Conservation (phyloP, 805 yeast genomes). For the Saccharomycopsis selenospora region DNA sequence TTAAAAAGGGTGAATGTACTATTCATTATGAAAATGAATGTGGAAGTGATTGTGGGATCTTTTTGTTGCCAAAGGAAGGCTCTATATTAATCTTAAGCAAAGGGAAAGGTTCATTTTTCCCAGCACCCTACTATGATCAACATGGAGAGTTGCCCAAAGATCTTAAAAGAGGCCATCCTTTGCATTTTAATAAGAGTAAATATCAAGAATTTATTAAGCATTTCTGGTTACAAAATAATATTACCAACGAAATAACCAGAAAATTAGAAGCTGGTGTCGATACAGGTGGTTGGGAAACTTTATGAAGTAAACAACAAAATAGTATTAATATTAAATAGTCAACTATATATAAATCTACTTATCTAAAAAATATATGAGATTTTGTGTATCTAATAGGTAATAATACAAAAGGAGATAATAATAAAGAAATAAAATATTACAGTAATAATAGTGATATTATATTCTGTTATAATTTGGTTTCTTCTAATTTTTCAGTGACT, state of each 20-base stretch:
- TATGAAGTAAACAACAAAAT: slow-evolving; percentile 29
- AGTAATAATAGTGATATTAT: neutral
- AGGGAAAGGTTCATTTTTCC: slow-evolving; percentile 76
- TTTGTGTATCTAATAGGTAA: too few relatives aligned
- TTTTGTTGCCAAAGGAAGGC: slow-evolving; percentile 63
- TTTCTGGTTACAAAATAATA: slow-evolving; percentile 73
- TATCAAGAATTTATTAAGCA: slow-evolving; percentile 60
- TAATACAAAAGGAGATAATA: neutral
- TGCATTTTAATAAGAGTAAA: slow-evolving; percentile 51
- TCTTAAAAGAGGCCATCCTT: slow-evolving; percentile 61
- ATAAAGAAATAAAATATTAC: neutral
- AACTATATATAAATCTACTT: neutral
- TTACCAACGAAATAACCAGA: slow-evolving; percentile 71
- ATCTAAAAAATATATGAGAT: too few relatives aligned
- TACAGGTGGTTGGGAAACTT: slow-evolving; percentile 93
- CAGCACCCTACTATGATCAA: slow-evolving; percentile 76
- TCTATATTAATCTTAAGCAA: slow-evolving; percentile 56
- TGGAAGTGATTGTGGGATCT: slow-evolving; percentile 60
- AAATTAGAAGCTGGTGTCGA: slow-evolving; percentile 73
- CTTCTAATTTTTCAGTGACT: slow-evolving; percentile 34
- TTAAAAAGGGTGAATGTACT: slow-evolving; percentile 68
- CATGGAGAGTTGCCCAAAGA: slow-evolving; percentile 85
- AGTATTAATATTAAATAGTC: neutral
- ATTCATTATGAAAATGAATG: slow-evolving; percentile 61
- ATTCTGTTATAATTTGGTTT: slow-evolving; percentile 32